A percentile compares a stretch with the other conserved stretches of the same genome.
phyloP scores from a whole-genome alignment of 495 filamentous ascomycete species.

The Aspergillus biplanus region DNA sequence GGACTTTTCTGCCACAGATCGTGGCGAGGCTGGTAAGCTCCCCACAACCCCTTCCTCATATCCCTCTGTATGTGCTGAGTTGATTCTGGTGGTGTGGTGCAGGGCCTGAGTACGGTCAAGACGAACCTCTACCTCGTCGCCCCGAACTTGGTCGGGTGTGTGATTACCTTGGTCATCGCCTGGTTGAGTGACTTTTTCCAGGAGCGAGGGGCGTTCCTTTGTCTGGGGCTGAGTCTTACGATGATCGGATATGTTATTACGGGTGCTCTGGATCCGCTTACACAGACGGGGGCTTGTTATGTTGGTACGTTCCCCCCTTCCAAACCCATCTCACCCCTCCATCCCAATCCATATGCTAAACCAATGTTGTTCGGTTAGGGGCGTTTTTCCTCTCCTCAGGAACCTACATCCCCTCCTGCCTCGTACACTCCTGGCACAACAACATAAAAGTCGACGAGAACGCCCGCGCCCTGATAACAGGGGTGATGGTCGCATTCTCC shows the following conservation, averaged over 20 bases:
- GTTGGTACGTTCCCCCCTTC: slow-evolving; percentile 33
- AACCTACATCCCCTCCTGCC: slow-evolving; percentile 37
- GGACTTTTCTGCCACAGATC: slow-evolving; percentile 67
- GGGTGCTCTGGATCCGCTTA: background rate
- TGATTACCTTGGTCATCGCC: background rate
- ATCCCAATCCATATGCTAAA: too few relatives aligned
- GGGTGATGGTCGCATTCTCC: slow-evolving; percentile 53
- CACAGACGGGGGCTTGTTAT: background rate
- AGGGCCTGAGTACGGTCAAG: slow-evolving; percentile 58
- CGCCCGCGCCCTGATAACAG: slow-evolving; percentile 39
- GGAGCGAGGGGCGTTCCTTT: background rate
- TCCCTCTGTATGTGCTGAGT: background rate
- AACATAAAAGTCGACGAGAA: slow-evolving; percentile 72
- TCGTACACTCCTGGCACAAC: slow-evolving; percentile 58
- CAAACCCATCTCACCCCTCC: slow-evolving; percentile 58
- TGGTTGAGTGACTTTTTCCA: background rate
- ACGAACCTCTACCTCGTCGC: slow-evolving; percentile 65
- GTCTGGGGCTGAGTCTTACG: background rate
- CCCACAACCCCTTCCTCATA: background rate
- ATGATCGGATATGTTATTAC: background rate
- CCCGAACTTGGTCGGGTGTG: background rate
- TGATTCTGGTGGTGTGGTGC: slow-evolving; percentile 6
- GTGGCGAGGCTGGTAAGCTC: slow-evolving; percentile 39
- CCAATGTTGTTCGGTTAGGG: too few relatives aligned
- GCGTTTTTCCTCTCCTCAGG: slow-evolving; percentile 68